phyloP scores from a whole-genome alignment of 2,329 filamentous ascomycete species.

The Diaporthe vexans region DNA sequence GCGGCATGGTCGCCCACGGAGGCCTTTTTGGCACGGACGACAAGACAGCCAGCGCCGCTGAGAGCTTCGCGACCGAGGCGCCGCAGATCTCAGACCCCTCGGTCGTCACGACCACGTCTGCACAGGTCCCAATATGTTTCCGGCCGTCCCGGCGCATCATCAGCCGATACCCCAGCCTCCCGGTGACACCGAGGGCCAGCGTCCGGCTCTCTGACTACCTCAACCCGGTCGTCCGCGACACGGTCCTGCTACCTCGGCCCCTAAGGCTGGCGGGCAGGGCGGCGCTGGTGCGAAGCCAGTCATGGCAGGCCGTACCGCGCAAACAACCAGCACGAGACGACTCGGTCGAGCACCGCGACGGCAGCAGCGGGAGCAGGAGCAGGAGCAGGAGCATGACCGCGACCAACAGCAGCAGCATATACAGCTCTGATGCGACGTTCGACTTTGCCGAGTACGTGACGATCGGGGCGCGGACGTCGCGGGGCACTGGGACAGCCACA shows the following conservation, averaged over 20 bases:
- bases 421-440: slow-evolving; percentile 1
- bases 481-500: slow-evolving; percentile 40
- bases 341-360: not conserved
- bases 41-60: not conserved
- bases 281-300: not conserved
- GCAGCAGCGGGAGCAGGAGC: not conserved
- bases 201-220: slow-evolving; percentile 8
- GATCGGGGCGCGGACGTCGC: not conserved
- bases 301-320: not conserved
- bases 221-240: slow-evolving; percentile 8
- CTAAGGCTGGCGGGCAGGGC: not conserved
- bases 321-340: not conserved
- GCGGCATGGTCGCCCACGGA: not conserved
- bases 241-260: not conserved
- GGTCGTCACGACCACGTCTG: not conserved
- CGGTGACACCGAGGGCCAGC: not conserved
- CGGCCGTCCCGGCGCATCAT: not conserved
- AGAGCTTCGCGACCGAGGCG: not conserved
- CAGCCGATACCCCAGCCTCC: not conserved
- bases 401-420: not conserved
- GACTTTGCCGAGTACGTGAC: not conserved
- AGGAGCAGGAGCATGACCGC: not conserved
- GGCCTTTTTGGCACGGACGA: not conserved
- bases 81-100: not conserved
- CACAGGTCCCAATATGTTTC: slow-evolving; percentile 2